phyloP scores from a whole-genome alignment of 2,329 filamentous ascomycete genomes.

The Volutella citrinella region DNA sequence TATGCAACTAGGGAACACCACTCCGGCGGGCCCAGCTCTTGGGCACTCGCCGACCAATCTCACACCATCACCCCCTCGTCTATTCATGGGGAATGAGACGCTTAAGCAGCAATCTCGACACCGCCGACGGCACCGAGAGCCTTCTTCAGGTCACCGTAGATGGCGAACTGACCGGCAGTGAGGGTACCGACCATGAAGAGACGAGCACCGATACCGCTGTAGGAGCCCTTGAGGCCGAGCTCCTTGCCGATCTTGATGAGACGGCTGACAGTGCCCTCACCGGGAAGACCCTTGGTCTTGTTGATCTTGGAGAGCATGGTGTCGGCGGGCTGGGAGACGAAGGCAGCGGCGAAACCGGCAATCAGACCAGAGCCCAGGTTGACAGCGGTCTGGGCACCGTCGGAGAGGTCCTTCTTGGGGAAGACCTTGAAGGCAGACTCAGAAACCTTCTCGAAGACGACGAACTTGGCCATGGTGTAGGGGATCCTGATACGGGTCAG shows the following conservation, averaged over 20 bases:
- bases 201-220: conserved; percentile 76
- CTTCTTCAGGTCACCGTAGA: conserved; percentile 74
- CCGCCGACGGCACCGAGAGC: conserved; percentile 69
- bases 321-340: conserved; percentile 86
- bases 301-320: conserved; percentile 96
- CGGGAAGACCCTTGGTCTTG: conserved; percentile 85
- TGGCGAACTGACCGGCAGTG: conserved; percentile 81
- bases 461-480: conserved; percentile 95
- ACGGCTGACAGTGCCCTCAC: conserved; percentile 77
- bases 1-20: conserved; percentile 12
- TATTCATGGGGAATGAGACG: conserved; percentile 5
- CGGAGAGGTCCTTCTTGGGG: conserved; percentile 69
- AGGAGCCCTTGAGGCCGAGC: conserved; percentile 76
- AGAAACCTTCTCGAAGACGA: conserved; percentile 85
- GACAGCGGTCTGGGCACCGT: conserved; percentile 70
- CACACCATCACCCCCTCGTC: conserved; percentile 8
- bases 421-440: conserved; percentile 67
- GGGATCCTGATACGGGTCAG: conserved; percentile 72
- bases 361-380: conserved; percentile 63
- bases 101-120: conserved; percentile 59
- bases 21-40: conserved; percentile 23
- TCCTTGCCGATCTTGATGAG: conserved; percentile 87
- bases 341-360: conserved; percentile 75
- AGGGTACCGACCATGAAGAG: conserved; percentile 64
- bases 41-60: conserved; percentile 15